Percentiles rank a stretch among this genome's conserved stretches.
phyloP scores from a whole-genome alignment of 768 basidiomycete species.

The Lactarius akahatsu region DNA sequence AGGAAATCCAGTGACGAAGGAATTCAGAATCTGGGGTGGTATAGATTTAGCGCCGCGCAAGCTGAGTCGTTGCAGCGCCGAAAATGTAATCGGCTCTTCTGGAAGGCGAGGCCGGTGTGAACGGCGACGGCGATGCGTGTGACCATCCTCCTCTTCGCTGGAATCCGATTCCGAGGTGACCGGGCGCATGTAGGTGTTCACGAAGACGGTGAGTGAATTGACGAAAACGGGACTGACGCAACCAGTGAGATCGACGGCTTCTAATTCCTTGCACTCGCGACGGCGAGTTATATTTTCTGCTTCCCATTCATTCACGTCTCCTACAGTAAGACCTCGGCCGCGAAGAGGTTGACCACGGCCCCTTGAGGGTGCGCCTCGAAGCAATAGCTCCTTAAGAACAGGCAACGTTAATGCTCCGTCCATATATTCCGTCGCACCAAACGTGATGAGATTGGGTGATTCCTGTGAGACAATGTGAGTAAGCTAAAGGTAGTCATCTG shows the following conservation, averaged over 20 bases:
- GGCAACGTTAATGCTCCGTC: slow-evolving; percentile 84
- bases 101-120: slow-evolving; percentile 38
- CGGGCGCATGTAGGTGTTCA: slow-evolving; percentile 58
- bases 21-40: slow-evolving; percentile 60
- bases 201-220: slow-evolving; percentile 81
- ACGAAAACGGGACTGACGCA: slow-evolving; percentile 92
- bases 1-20: slow-evolving; percentile 80
- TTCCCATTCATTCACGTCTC: slow-evolving; percentile 58
- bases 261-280: slow-evolving; percentile 53
- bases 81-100: slow-evolving; percentile 60
- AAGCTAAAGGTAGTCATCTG: background rate
- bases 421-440: slow-evolving; percentile 99
- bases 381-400: slow-evolving; percentile 86
- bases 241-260: slow-evolving; percentile 91
- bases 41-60: slow-evolving; percentile 82
- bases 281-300: slow-evolving; percentile 77
- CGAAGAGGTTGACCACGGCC: slow-evolving; percentile 67
- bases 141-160: slow-evolving; percentile 40
- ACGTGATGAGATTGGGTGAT: slow-evolving; percentile 78
- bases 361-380: slow-evolving; percentile 75
- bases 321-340: slow-evolving; percentile 51
- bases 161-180: slow-evolving; percentile 45
- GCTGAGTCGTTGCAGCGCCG: slow-evolving; percentile 73
- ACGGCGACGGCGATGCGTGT: slow-evolving; percentile 32
- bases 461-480: slow-evolving; percentile 52